Evolutionary conservation across 768 basidiomycete species (phyloP), one percentile per base, ranked within the genome.

Genomic region (Termitomyces sp.): DNA sequence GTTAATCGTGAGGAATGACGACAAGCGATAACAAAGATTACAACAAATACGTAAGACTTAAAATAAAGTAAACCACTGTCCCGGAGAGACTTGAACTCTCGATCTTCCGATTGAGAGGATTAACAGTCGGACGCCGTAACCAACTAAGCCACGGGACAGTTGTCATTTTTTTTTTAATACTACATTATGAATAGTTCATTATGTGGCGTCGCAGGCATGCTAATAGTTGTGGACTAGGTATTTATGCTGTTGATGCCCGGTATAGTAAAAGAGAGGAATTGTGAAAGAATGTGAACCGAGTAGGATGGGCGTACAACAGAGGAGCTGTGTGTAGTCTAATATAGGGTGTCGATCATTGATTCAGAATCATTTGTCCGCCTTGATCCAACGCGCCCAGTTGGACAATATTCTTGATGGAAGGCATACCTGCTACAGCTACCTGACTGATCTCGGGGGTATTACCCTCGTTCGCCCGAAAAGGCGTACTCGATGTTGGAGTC

Each of bases 371-470:
- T n/a, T 56, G 40, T 52, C 25, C 45, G 51, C 23, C 40, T 43
- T 51, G n/a, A 47, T 44, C 35, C 12, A 7, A 11, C 4, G 21
- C 10, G 35, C 39, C 55, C 39, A 5, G 12, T 12, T 59, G 59
- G 32, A 59, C 8, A 7, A 55, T 41, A 25, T 39, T n/a, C 45
- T 52, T 59, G 28, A 56, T 45, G 19, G 55, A 49, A 30, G 50
- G 54, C 14, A 68, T 43, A 53, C 51, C 55, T n/a, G 63, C 55
- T 48, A 62, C 61, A n/a, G 63, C 56, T 51, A 61, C 61, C 25
- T 62, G 61, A 52, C 70, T 72, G 49, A 72, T 62, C 42, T 48
- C 57, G 7, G 70, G 70, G 21, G 65, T 58, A 3, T 61, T 25
- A 10, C 64, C 64, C 7, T 41, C 37, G 32, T 39, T 53, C 16